Percentiles rank a stretch among this genome's conserved stretches.
Evolutionary conservation across 208 protist species (phyloP).

Genomic region (Phytomonas francai): DNA sequence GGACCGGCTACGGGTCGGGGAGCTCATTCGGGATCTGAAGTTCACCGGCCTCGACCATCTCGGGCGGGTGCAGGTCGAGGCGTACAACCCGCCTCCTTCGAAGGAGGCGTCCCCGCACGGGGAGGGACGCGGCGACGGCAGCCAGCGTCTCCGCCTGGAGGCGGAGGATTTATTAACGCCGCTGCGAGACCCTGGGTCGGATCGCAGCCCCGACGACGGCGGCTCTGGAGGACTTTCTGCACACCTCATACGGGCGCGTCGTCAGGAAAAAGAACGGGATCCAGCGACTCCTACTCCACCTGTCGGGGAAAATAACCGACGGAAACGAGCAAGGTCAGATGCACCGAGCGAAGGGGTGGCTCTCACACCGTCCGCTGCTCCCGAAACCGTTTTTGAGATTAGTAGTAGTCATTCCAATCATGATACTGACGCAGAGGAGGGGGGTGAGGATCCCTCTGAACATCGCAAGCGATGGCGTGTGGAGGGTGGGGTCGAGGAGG

Average conservation of each 20-base stretch:
- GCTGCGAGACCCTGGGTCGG: neutral
- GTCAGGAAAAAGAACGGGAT: neutral
- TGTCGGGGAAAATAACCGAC: neutral
- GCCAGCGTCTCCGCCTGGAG: neutral
- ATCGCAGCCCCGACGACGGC: neutral
- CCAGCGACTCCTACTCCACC: neutral
- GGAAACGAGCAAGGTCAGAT: neutral
- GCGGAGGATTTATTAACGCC: neutral
- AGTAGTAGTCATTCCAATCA: neutral
- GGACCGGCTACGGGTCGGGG: slow-evolving; percentile 49
- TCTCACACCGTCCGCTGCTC: neutral
- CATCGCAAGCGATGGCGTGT: neutral
- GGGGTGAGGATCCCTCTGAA: neutral
- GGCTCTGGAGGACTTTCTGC: neutral
- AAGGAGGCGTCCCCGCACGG: neutral
- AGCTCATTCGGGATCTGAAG: slow-evolving; percentile 28
- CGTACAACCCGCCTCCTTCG: neutral
- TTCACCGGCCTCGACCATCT: slow-evolving; percentile 48
- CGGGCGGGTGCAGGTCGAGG: slow-evolving; percentile 12
- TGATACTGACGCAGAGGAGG: neutral
- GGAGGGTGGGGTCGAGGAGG: neutral
- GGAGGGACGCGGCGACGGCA: neutral
- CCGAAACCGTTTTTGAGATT: neutral
- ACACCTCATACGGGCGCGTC: neutral
- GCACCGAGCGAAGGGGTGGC: neutral